phyloP scores from a whole-genome alignment of 2,329 filamentous ascomycete species.

The Cordyceps pruinosa region DNA sequence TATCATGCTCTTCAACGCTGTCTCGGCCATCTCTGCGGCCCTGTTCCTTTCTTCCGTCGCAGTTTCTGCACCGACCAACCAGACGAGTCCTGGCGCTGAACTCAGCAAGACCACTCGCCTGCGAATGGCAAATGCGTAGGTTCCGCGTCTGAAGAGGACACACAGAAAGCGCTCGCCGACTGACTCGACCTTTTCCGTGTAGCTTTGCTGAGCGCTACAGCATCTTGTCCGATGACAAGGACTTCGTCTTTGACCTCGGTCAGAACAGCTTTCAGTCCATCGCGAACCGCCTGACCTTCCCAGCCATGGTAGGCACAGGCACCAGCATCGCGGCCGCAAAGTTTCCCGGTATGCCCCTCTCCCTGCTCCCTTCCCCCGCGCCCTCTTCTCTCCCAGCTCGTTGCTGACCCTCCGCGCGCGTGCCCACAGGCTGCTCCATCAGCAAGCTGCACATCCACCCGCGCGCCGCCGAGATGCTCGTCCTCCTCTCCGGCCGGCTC shows the following conservation, averaged over 20 bases:
- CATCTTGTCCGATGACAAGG: constrained; percentile 35
- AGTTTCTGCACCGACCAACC: constrained; percentile 10
- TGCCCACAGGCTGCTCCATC: constrained; percentile 40
- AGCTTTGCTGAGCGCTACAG: constrained; percentile 37
- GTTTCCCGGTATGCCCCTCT: constrained; percentile 29
- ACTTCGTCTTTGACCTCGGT: constrained; percentile 46
- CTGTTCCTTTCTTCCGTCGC: constrained; percentile 26
- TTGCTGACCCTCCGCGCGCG: background rate
- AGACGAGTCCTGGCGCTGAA: constrained; percentile 11
- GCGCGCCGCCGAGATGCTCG: constrained; percentile 45
- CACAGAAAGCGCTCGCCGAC: background rate
- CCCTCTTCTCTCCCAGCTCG: background rate
- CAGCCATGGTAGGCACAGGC: constrained; percentile 46
- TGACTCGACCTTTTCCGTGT: constrained; percentile 8
- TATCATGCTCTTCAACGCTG: constrained; percentile 31
- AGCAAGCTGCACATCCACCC: constrained; percentile 52
- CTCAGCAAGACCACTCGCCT: constrained; percentile 32
- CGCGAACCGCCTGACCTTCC: constrained; percentile 49
- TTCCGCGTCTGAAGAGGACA: background rate
- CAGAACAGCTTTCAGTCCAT: constrained; percentile 41
- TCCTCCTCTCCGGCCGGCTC: constrained; percentile 42
- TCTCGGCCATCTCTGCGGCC: constrained; percentile 28
- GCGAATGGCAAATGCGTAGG: constrained; percentile 31
- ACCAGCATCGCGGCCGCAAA: constrained; percentile 45
- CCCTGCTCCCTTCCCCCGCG: too few relatives aligned